Evolutionary conservation across 768 basidiomycete species (phyloP).

Genomic region (Cyclocybe aegerita): DNA sequence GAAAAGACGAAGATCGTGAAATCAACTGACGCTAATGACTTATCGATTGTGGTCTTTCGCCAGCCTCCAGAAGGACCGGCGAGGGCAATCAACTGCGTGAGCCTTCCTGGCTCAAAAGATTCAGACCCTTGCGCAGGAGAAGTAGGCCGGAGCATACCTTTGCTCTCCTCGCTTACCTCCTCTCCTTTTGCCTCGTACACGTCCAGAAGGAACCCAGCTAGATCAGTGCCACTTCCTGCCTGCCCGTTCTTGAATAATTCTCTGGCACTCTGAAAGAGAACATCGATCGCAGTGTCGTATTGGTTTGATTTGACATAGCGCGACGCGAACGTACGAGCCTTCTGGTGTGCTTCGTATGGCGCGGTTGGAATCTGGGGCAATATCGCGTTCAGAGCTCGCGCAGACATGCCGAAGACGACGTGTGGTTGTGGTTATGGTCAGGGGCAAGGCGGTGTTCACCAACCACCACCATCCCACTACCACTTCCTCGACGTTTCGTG

Average conservation of each 20-base stretch:
- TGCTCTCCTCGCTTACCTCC: conserved; percentile 68
- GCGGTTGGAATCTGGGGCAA: conserved; percentile 68
- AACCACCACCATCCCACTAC: background rate
- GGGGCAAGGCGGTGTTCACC: conserved; percentile 14
- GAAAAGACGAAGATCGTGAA: conserved; percentile 2
- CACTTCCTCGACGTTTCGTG: background rate
- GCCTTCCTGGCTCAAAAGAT: conserved; percentile 52
- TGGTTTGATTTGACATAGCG: conserved; percentile 81
- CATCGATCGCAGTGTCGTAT: conserved; percentile 85
- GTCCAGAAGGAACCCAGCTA: conserved; percentile 76
- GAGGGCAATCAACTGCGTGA: conserved; percentile 91
- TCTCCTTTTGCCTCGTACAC: conserved; percentile 80
- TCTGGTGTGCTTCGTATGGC: conserved; percentile 96
- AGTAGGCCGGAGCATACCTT: conserved; percentile 54
- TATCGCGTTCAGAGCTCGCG: conserved; percentile 73
- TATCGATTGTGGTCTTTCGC: conserved; percentile 89
- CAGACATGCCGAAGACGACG: conserved; percentile 36
- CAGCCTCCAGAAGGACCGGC: conserved; percentile 78
- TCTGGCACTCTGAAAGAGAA: conserved; percentile 87
- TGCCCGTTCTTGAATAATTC: conserved; percentile 89
- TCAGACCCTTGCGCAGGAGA: conserved; percentile 11
- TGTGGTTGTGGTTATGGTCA: conserved; percentile 3
- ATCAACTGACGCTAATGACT: conserved; percentile 69
- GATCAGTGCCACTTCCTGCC: conserved; percentile 87
- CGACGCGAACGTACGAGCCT: conserved; percentile 92